phyloP scores from a whole-genome alignment of 331 rosid species.

The Cydonia oblonga region DNA sequence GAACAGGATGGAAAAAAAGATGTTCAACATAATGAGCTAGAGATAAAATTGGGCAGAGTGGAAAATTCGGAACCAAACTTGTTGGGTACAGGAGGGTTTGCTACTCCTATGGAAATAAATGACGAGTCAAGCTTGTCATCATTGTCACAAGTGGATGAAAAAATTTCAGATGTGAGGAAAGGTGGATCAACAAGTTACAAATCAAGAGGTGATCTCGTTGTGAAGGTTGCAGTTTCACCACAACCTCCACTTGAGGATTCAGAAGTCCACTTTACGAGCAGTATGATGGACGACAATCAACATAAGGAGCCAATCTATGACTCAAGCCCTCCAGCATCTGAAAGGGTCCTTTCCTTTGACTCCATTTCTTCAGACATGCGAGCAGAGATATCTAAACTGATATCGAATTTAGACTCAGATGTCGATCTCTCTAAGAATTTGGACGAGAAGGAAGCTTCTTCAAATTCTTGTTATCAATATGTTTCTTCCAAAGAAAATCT shows the following conservation, averaged over 20 bases:
- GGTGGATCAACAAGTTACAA: conserved; percentile 15
- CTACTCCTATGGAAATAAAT: conserved; percentile 24
- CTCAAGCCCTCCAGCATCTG: conserved; percentile 53
- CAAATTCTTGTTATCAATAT: conserved; percentile 21
- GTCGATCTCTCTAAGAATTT: conserved; percentile 20
- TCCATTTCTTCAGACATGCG: conserved; percentile 41
- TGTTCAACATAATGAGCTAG: conserved; percentile 39
- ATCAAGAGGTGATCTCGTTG: conserved; percentile 9
- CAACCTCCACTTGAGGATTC: conserved; percentile 36
- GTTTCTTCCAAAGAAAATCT: conserved; percentile 24
- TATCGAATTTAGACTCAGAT: conserved; percentile 17
- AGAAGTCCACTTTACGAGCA: conserved; percentile 16
- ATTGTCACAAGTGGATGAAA: conserved; percentile 44
- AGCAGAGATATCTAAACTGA: conserved; percentile 25
- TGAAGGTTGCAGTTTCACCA: conserved; percentile 26
- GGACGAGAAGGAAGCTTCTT: conserved; percentile 26
- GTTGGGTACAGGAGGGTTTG: conserved; percentile 26
- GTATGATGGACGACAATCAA: conserved; percentile 40
- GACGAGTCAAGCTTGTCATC: conserved; percentile 55
- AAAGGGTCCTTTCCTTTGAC: conserved; percentile 23
- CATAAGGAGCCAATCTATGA: conserved; percentile 68
- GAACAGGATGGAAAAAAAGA: conserved; percentile 22
- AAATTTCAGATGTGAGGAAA: conserved; percentile 23
- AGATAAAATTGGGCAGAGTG: conserved; percentile 50
- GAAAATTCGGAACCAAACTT: conserved; percentile 28